These are phyloP conservation scores for Glomus cerebriforme DNA, from an alignment of 192 early-diverging fungal species.

Conservation along the genomic window DNA sequence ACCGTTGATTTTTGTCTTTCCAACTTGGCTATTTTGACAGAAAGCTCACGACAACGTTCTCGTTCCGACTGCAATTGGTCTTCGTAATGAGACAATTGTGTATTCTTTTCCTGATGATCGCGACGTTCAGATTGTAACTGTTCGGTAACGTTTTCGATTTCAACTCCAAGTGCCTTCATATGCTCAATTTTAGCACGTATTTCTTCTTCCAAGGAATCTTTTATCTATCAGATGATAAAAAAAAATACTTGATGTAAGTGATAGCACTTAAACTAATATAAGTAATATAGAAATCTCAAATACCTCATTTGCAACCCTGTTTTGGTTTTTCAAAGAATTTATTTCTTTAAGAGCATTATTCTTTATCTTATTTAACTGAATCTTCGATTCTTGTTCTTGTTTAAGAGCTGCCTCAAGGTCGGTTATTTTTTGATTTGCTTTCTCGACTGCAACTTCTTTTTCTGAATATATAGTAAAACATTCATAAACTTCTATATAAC, in stretches of 20 bases:
- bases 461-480: slow-evolving; percentile 5
- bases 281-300: not conserved
- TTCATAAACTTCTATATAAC: not conserved
- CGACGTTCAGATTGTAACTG: slow-evolving; percentile 32
- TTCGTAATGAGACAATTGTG: slow-evolving; percentile 32
- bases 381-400: slow-evolving; percentile 3
- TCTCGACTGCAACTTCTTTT: slow-evolving; percentile 13
- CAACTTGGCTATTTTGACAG: slow-evolving; percentile 13
- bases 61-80: slow-evolving; percentile 30
- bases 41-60: slow-evolving; percentile 7
- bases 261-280: not conserved
- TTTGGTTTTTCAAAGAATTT: slow-evolving; percentile 10
- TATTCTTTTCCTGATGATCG: slow-evolving; percentile 28
- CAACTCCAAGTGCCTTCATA: slow-evolving; percentile 29
- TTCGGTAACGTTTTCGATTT: slow-evolving; percentile 30
- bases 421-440: slow-evolving; percentile 17
- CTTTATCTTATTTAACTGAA: slow-evolving; percentile 24
- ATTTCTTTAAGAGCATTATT: slow-evolving; percentile 16
- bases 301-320: slow-evolving; percentile 19
- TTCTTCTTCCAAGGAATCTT: slow-evolving; percentile 21
- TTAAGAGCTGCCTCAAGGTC: slow-evolving; percentile 26
- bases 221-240: not conserved
- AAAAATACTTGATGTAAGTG: too few relatives aligned
- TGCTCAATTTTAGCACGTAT: slow-evolving; percentile 24
- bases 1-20: not conserved